Evolutionary conservation across 495 filamentous ascomycete species (phyloP), one percentile per base, ranked within the genome.

Genomic region (Penicillium canescens): DNA sequence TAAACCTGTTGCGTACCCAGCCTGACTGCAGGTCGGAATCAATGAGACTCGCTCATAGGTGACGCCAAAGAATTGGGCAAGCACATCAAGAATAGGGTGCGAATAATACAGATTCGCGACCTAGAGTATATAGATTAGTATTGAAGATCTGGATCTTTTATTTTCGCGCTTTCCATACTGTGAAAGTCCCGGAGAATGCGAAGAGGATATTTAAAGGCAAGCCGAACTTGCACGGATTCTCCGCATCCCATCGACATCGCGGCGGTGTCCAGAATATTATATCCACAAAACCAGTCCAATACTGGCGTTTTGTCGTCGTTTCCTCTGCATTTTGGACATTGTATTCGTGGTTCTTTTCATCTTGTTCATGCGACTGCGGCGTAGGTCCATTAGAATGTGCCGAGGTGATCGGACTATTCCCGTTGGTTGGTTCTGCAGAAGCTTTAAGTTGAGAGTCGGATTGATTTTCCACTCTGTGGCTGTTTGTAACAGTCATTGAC

Each of bases 11-110:
- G 88, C 88, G 70, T 95, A 95, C 4, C 90, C 90, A 4, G 87
- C 88, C 62, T 95, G 90, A 65, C 86, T 87, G 6, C 90, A 70
- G 0, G 90, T 93, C 10, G 90, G 89, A 41, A 95, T 79, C 10
- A 82, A 68, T 4, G 82, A 82, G 13, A 81, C 69, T 14, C 67
- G 65, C 57, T 85, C 81, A 43, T 84, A 78, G 13, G 71, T 76
- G 36, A 89, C 85, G 48, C 73, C 23, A 53, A 90, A 89, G 28
- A 81, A 80, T 9, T 69, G 56, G 1, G 86, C 85, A 28, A 90
- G 75, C 23, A 79, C 73, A 63, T 87, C 82, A 11, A 89, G 72
- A 45, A 90, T 82, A 1, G 86, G 84, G 46, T 90, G 86, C 39
- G 79, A 82, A 63, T 89, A 90, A 67, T 90, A 90, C 7, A 90